Conservation (phyloP, 306 rosid genomes). For the Trifolium fragiferum region DNA sequence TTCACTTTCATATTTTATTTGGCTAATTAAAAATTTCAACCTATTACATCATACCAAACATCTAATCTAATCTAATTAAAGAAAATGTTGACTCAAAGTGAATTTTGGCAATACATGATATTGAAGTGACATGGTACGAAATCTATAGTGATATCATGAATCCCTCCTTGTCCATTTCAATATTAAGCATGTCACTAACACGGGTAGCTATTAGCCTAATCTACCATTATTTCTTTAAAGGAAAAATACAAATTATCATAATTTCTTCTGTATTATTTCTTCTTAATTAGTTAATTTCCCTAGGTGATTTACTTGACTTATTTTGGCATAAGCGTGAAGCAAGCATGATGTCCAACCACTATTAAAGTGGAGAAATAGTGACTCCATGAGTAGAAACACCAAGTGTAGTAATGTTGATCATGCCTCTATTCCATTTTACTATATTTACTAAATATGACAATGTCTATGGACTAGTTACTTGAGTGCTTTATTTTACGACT, state of each 20-base stretch:
- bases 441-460: slow-evolving; percentile 40
- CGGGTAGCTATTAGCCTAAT: not conserved
- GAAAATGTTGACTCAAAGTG: not conserved
- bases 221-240: not conserved
- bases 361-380: slow-evolving; percentile 36
- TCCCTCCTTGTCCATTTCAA: not conserved
- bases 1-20: too few relatives aligned
- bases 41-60: too few relatives aligned
- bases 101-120: not conserved
- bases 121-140: not conserved
- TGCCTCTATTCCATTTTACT: slow-evolving; percentile 11
- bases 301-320: slow-evolving; percentile 3
- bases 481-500: slow-evolving; percentile 45
- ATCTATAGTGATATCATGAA: not conserved
- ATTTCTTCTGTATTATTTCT: not conserved
- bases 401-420: slow-evolving; percentile 28
- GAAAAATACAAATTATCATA: not conserved
- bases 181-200: not conserved
- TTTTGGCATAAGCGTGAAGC: slow-evolving; percentile 53
- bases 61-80: too few relatives aligned
- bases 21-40: too few relatives aligned
- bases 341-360: slow-evolving; percentile 47
- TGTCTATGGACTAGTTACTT: slow-evolving; percentile 18
- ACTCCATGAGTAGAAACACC: slow-evolving; percentile 34
- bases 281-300: too few relatives aligned